Base-by-base conservation (phyloP, 2,329 filamentous ascomycete genomes). In the Proliferodiscus dingleyae region DNA sequence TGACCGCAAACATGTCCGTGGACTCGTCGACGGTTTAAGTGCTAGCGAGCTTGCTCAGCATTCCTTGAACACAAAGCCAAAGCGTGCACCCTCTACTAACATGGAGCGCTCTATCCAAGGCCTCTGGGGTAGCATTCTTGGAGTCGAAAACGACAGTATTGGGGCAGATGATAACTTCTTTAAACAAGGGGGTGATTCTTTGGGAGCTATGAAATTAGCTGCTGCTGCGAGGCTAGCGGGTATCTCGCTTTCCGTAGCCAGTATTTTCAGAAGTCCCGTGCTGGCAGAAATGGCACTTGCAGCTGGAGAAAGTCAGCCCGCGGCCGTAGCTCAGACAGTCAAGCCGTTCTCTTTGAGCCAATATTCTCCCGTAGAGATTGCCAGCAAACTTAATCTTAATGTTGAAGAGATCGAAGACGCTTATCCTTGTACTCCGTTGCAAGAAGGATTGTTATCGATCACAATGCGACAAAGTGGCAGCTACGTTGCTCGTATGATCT, bases 181-280 rank as follows among this genome's bases (percentile, higher is more conserved):
- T 48, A 47, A 47, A 3, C 47, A 65, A 1, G 62, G 63, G 13
- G 64, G 64, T 10, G 62, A 64, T 38, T 65, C 63, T 0, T 43
- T 66, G 0, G 30, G 46, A 11, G 61, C 63, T 2, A 70, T 68
- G 58, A 70, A 68, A 32, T 51, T 76, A 3, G 71, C 75, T 0
- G 66, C 72, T 21, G 61, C 18, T 11, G 49, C 52, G 6, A 33
- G 49, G 24, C 16, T 22, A 28, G 32, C 33, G 19, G 64, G 65
- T 2, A 46, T 66, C 11, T 55, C 53, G 13, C 48, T 72, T 2
- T 64, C 61, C 0, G 70, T 73, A 3, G 61, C 63, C 5, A 62
- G 68, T 39, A 64, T n/a, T n/a, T n/a, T n/a, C n/a, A n/a, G n/a
- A 28, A 7, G 13, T 28, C 26, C 26, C 26, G 7, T 7, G 26